phyloP scores from a whole-genome alignment of 306 rosid genomes.

The Castanopsis chinensis region DNA sequence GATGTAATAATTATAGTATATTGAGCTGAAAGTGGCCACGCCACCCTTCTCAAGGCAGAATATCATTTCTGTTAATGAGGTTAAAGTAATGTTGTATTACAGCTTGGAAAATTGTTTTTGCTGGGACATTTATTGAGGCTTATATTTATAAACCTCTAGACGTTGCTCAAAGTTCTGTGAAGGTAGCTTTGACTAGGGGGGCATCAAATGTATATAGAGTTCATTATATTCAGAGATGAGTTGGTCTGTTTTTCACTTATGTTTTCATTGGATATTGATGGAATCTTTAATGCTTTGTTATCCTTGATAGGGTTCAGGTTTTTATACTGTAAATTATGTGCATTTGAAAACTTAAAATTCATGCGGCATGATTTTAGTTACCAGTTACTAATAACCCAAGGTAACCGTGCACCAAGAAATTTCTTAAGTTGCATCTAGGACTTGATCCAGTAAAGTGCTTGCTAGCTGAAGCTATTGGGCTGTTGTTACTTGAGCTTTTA shows the following conservation, averaged over 20 bases:
- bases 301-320: background rate
- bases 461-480: background rate
- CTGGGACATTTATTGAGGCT: background rate
- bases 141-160: background rate
- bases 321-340: background rate
- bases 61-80: background rate
- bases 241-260: background rate
- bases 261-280: background rate
- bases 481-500: background rate
- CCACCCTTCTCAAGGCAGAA: background rate
- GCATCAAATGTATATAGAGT: background rate
- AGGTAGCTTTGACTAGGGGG: background rate
- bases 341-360: background rate
- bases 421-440: background rate
- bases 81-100: background rate
- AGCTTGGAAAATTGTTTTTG: background rate
- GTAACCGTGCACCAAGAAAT: background rate
- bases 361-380: background rate
- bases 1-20: background rate
- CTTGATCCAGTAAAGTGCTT: background rate
- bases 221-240: background rate
- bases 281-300: background rate
- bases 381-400: background rate
- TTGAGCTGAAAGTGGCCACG: background rate
- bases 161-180: background rate